phyloP scores from a whole-genome alignment of 1,284 basidiomycete species.

The Cutaneotrichosporon arboriforme region DNA sequence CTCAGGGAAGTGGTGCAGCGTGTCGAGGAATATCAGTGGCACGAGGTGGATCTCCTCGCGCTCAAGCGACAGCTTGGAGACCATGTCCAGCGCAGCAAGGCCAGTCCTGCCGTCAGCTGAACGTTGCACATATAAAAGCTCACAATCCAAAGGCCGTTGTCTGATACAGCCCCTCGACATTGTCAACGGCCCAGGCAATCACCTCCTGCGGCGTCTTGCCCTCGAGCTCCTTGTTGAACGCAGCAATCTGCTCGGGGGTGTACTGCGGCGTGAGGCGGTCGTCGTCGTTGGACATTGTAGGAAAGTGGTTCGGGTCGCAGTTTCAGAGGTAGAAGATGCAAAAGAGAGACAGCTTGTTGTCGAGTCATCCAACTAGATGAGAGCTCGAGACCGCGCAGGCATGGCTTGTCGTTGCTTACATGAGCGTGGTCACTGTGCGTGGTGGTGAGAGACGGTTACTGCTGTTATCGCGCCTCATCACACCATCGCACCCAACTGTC shows the following conservation, averaged over 20 bases:
- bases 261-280: constrained; percentile 55
- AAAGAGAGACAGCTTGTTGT: not conserved
- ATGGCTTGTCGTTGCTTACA: not conserved
- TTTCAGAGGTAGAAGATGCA: not conserved
- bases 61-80: constrained; percentile 62
- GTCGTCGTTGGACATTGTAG: constrained; percentile 14
- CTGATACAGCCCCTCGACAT: constrained; percentile 69
- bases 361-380: too few relatives aligned
- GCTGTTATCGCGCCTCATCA: not conserved
- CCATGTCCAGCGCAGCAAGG: constrained; percentile 84
- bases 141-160: constrained; percentile 86
- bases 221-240: constrained; percentile 68
- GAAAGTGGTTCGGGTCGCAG: too few relatives aligned
- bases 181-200: constrained; percentile 71
- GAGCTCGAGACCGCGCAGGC: too few relatives aligned
- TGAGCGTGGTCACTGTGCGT: not conserved
- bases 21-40: constrained; percentile 81
- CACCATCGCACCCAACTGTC: not conserved
- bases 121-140: constrained; percentile 18
- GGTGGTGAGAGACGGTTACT: not conserved
- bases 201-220: constrained; percentile 71
- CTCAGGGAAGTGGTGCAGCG: constrained; percentile 91
- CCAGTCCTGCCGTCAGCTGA: constrained; percentile 56
- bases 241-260: constrained; percentile 57
- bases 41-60: constrained; percentile 49